Base-by-base conservation (phyloP, 345 rosid species). In the Citrus unshiu region DNA sequence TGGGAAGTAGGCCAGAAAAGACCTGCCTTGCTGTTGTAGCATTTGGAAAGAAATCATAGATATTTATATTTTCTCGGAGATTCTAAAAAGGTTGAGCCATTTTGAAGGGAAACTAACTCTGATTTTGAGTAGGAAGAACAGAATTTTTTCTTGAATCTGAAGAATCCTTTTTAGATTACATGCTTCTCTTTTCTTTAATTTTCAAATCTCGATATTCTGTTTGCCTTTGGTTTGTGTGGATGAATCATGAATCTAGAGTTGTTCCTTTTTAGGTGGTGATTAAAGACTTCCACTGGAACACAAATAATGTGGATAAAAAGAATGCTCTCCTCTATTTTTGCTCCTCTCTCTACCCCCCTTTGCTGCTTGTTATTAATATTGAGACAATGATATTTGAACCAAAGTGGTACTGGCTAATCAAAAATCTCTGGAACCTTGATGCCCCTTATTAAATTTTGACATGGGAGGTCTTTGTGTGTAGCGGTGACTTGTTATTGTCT, bases 21-120 rank as follows among this genome's bases (percentile, higher is more conserved):
- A 73, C 73, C 29, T 70, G 59, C 78, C 81, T 83, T 71, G 75
- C 72, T 68, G 82, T 85, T 88, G 89, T 87, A 87, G 87, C 85
- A 79, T 84, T 81, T 82, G 81, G 77, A 75, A 79, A 78, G 75
- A 74, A 62, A 21, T 68, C 66, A 76, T 68, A 68, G 70, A 61
- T 69, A 66, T 70, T 67, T 46, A n/a, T 70, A n/a, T 70, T 80
- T 81, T 74, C 66, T 35, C 35, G 39, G 78, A 78, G 81, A 85
- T 81, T 76, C 76, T 78, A 46, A 81, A 70, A 46, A 58, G 66
- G 59, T 72, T 57, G 79, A 87, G 88, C 81, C 81, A 73, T 72
- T 74, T 81, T 74, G 78, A 70, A 54, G 65, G 19, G 24, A 76
- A 70, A 80, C 75, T 58, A 74, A 77, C 83, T 70, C 21, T 8